Evolutionary conservation across 2,329 filamentous ascomycete species (phyloP), one percentile per base, ranked within the genome.

Genomic region (Truncatella angustata): DNA sequence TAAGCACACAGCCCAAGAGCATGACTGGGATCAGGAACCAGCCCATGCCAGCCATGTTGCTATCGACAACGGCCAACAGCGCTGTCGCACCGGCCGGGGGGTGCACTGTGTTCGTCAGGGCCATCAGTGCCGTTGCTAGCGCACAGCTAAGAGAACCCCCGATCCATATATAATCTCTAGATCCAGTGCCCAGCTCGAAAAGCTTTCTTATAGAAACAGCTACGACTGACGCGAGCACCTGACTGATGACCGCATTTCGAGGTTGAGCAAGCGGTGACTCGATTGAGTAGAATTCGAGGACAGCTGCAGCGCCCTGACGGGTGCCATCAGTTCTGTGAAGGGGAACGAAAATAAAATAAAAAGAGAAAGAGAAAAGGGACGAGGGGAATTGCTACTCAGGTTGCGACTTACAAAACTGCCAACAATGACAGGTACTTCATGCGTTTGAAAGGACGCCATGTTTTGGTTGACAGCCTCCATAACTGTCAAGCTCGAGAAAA

Each of bases 21-120:
- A 90, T 75, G 5, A 89, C 70, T 0, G 84, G 81, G 5, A 91
- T 64, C 11, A 90, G 68, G 54, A 78, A 82, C 88, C 88, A 91
- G n/a, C 87, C 86, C 10, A 91, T 66, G 0, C 62, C 59, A 9
- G 76, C 72, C 1, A 84, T 71, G 1, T 73, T 70, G 2, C 77
- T 70, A 53, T 85, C 81, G 1, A 84, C 75, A 0, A 87, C 84
- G 0, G 86, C 86, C 23, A 91, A 70, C 1, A 92, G 69, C 0
- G 86, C 87, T 1, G 87, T 91, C 7, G 88, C 87, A 4, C 88
- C 88, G 0, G 86, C 88, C 0, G 88, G 88, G 0, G 88, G 88
- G 58, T 91, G 86, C 0, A 88, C 76, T 0, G 87, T 90, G 49
- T 85, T 86, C 2, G 87, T 91, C 20, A 90, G 60, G 0, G 77